phyloP scores from a whole-genome alignment of 306 rosid species.

The Castanospermum australe region DNA sequence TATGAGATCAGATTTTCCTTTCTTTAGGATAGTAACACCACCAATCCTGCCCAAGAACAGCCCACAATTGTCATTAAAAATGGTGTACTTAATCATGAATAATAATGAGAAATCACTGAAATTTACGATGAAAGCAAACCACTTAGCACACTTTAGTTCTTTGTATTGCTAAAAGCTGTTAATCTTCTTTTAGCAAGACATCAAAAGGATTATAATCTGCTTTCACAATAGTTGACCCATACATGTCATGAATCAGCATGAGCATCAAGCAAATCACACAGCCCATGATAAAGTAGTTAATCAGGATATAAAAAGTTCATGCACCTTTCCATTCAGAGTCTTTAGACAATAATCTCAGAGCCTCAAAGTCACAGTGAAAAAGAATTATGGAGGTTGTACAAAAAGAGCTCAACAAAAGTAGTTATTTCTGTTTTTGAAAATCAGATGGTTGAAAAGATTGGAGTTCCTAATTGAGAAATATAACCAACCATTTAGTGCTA shows the following conservation, averaged over 20 bases:
- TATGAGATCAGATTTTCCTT: conserved; percentile 79
- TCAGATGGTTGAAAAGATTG: not conserved
- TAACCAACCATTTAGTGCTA: not conserved
- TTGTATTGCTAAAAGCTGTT: not conserved
- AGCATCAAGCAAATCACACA: not conserved
- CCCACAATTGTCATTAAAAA: conserved; percentile 23
- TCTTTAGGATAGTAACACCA: conserved; percentile 74
- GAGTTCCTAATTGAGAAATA: not conserved
- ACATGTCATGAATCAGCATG: not conserved
- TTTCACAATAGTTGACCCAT: not conserved
- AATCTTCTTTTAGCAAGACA: not conserved
- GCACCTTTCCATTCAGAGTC: not conserved
- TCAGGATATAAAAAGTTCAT: conserved; percentile 1
- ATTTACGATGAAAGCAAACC: not conserved
- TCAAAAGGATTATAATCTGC: conserved; percentile 3
- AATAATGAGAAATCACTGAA: conserved; percentile 12
- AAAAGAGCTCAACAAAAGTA: not conserved
- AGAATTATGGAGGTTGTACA: not conserved
- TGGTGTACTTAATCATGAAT: not conserved
- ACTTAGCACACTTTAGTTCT: conserved; percentile 10
- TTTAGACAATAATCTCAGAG: not conserved
- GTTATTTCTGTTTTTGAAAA: not conserved
- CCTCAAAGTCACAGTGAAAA: not conserved
- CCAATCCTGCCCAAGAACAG: conserved; percentile 69
- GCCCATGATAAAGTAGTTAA: not conserved